Evolutionary conservation across 805 yeast genomes (phyloP).

Genomic region (Phaffomyces opuntiae): DNA sequence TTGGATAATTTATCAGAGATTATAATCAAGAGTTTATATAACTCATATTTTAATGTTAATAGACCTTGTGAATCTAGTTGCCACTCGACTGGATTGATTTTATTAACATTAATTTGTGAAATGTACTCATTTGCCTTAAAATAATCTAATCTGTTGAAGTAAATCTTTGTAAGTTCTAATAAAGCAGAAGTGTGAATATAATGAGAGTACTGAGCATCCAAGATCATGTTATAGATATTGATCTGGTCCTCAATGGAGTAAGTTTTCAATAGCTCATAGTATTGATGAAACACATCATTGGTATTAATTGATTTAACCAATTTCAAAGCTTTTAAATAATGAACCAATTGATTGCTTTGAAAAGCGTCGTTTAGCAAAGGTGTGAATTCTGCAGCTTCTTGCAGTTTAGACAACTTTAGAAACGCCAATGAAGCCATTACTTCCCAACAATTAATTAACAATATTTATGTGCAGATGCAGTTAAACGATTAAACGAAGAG

Average conservation of each 20-base stretch:
- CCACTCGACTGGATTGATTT: conserved; percentile 9
- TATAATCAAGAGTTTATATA: background rate
- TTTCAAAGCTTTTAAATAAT: conserved; percentile 4
- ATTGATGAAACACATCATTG: conserved; percentile 5
- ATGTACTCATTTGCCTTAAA: conserved; percentile 1
- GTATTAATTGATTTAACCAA: conserved; percentile 4
- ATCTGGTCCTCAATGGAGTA: background rate
- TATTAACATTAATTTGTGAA: conserved; percentile 4
- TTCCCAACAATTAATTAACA: background rate
- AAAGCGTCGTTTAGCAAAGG: background rate
- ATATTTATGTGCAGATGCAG: too few species aligned
- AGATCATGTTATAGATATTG: background rate
- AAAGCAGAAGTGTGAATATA: conserved; percentile 2
- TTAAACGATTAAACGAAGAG: too few species aligned
- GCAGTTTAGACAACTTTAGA: background rate
- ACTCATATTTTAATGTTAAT: conserved; percentile 1
- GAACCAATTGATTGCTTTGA: conserved; percentile 1
- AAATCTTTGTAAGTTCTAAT: background rate
- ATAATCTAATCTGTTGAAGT: background rate
- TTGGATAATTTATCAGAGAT: background rate
- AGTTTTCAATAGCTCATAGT: background rate
- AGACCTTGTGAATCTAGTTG: conserved; percentile 1
- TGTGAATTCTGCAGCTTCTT: background rate
- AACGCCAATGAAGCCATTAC: background rate
- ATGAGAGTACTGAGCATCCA: conserved; percentile 5